These are phyloP conservation scores for Dendrostoma leiphaemia DNA, from an alignment of 2,329 filamentous ascomycete genomes.

Conservation along the genomic window DNA sequence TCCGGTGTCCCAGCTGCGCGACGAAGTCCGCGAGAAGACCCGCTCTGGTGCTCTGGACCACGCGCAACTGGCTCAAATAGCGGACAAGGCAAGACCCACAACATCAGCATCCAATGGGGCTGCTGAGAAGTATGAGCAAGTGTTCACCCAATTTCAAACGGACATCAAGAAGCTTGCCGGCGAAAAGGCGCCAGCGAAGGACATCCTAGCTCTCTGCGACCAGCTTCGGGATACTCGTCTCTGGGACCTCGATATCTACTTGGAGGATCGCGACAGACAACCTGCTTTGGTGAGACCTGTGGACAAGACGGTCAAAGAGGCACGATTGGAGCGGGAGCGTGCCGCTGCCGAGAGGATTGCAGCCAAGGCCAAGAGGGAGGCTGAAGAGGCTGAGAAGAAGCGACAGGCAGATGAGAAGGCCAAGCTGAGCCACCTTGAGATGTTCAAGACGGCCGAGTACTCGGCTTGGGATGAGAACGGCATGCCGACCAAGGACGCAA, in stretches of 20 bases:
- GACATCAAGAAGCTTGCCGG: slow-evolving; percentile 40
- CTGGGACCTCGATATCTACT: slow-evolving; percentile 65
- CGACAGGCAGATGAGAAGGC: slow-evolving; percentile 37
- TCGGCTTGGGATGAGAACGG: slow-evolving; percentile 65
- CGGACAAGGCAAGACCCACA: slow-evolving; percentile 19
- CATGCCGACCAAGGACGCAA: slow-evolving; percentile 57
- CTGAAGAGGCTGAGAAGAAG: slow-evolving; percentile 35
- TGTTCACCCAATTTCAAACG: slow-evolving; percentile 35
- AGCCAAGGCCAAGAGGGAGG: slow-evolving; percentile 30
- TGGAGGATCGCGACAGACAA: slow-evolving; percentile 61
- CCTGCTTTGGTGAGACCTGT: slow-evolving; percentile 65
- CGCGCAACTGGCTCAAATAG: slow-evolving; percentile 18
- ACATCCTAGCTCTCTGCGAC: slow-evolving; percentile 65
- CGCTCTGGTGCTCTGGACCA: slow-evolving; percentile 37
- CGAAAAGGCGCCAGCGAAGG: slow-evolving; percentile 49
- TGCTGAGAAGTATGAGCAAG: slow-evolving; percentile 26
- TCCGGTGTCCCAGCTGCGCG: slow-evolving; percentile 43
- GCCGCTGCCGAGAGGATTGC: slow-evolving; percentile 50
- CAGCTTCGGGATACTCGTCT: slow-evolving; percentile 62
- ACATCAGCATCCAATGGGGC: slow-evolving; percentile 11
- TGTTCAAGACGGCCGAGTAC: slow-evolving; percentile 45
- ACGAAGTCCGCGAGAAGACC: slow-evolving; percentile 31
- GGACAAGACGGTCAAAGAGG: slow-evolving; percentile 54
- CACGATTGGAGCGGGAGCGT: slow-evolving; percentile 52
- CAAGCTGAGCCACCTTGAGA: slow-evolving; percentile 27